Evolutionary conservation across 73 alveolate species (phyloP), one percentile per base, ranked within the genome.

Genomic region (Paramecium biaurelia): DNA sequence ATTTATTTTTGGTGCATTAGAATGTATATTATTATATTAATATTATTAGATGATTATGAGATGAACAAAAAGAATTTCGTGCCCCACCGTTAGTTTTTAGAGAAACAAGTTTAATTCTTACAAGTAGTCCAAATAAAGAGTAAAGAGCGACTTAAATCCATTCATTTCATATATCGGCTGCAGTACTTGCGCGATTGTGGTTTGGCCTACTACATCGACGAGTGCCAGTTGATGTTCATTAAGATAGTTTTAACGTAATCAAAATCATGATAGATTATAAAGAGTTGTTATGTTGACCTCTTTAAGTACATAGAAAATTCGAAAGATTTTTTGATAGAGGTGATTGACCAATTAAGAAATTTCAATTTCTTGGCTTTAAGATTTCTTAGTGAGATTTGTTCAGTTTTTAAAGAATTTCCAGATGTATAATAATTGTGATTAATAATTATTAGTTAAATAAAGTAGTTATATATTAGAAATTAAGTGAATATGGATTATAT

Each of bases 241-340:
- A 79, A 79, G 74, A 79, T 79, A 79, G 90, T 79, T 79, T 45
- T 47, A 79, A 79, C 21, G 90, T 79, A 79, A 79, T 79, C 90
- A 79, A 35, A 32, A 38, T 79, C 56, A 79, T 47, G 56, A 79
- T 79, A 79, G 90, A 79, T 79, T 79, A 79, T 79, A 43, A 79
- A 79, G 90, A 79, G 56, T 79, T 41, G 90, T 79, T 79, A 79
- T 79, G 70, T 18, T 18, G 90, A 79, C 45, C 72, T 79, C 76
- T 30, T 79, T 45, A 79, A 79, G 47, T 79, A 79, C 90, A 79
- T 79, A 5, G 76, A 79, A 42, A 45, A 26, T 45, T 79, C 90
- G 74, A 79, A 79, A 8, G 90, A 79, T 23, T 79, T 79, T 34
- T 41, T 79, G 76, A 79, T 47, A 11, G 90, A 41, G 20, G 90